Base-by-base conservation (phyloP, 441 rosid species). In the Flueggea neowawraea region DNA sequence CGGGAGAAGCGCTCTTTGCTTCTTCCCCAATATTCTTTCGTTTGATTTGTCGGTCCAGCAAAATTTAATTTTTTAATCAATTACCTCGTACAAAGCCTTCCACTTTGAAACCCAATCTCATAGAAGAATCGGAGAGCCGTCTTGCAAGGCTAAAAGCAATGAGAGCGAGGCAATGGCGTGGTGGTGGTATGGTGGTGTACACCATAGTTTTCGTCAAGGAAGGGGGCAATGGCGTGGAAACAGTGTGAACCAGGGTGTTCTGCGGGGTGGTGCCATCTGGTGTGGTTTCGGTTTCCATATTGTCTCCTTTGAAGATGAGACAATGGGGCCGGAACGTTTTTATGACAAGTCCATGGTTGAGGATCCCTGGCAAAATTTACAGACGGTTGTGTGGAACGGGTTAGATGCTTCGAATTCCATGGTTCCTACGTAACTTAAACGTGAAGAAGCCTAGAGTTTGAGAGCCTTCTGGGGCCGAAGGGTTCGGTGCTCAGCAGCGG, bases 41-140 rank as follows among this genome's bases (percentile, higher is more conserved):
- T 36, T 36, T 1, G 1, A 36, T 8, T 8, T 36, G 1, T 3
- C 1, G 1, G 9, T 36, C 41, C 41, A 1, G 6, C 9, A 8
- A 36, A 36, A 5, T 36, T 36, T 36, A 36, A 36, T 36, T 36
- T 36, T 22, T 22, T 2, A 22, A 22, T 22, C 28, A 22, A 22
- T 22, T 22, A 22, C 28, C 28, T 36, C 7, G 1, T 36, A 36
- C 41, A 36, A 8, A 36, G 6, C 9, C 9, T 36, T 8, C 9
- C 41, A 36, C 41, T n/a, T 9, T 10, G 28, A n/a, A 15, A 54
- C 31, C 45, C 32, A 49, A 61, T 64, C 62, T 33, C 58, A 89
- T 87, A 95, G 96, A 87, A 66, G 90, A 89, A 72, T 83, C 93
- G 4, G 88, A 80, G 73, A 87, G 73, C 69, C 80, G 96, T 62